Base-by-base conservation (phyloP, 202 grass and related monocot species). In the Dendrocalamus latiflorus region DNA sequence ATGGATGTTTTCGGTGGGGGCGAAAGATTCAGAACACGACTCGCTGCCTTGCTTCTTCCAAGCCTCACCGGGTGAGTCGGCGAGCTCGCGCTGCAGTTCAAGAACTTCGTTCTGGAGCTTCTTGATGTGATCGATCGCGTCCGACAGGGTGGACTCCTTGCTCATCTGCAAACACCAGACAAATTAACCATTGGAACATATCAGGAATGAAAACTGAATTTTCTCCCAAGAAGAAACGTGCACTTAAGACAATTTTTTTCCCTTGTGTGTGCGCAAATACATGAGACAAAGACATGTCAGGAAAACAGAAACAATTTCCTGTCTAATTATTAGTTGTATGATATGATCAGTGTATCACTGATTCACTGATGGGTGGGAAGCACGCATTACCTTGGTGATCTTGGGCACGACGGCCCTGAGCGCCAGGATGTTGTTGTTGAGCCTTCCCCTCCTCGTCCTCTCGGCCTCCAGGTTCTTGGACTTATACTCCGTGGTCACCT, bases 51-150 rank as follows among this genome's bases (percentile, higher is more conserved):
- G 87, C 77, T 92, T 89, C 62, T 88, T 83, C 63, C 76, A 55
- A 6, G 59, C 81, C 50, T 94, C 89, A 8, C 60, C 83, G 6
- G 87, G 82, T 5, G 75, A 53, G 24, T 86, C 79, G 0, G 83
- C 75, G 37, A 97, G 91, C 85, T 90, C 82, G 12, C 45, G 78
- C 86, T 97, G 89, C 80, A 97, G 90, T 20, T 97, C 89, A 24
- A 75, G 75, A 38, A 89, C 86, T 73, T 94, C 68, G 55, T 92
- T 93, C 77, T 94, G 89, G 44, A 97, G 87, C 49, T 90, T 85
- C 77, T 90, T 88, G 80, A 97, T 97, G 56, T 89, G 77, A 25
- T 91, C 88, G 26, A 97, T 97, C 2, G 94, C 94, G 37, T 94
- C 94, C 1, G 85, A 62, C 64, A 97, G 76, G 15, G 94, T 92